Base-by-base conservation (phyloP, 1,284 basidiomycete genomes). In the Trametes versicolor region DNA sequence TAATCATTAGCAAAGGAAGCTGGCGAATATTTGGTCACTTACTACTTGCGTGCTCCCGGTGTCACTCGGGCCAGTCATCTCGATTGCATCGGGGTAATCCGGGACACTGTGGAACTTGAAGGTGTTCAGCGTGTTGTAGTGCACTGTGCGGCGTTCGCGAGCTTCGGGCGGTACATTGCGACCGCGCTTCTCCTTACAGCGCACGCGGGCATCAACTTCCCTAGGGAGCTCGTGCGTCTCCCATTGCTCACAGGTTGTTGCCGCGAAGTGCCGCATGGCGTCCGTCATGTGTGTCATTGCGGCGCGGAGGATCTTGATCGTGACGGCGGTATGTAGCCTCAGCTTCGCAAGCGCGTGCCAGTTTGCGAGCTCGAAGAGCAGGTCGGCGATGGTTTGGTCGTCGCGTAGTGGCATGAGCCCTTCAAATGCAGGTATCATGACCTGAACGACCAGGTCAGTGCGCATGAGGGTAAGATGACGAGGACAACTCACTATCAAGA, bases 261-360 rank as follows among this genome's bases (percentile, higher is more conserved):
- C 34, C 0, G 63, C 56, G 45, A 80, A 80, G 0, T 13, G 7
- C 0, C 71, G 70, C 0, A 74, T 34, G 0, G 49, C 37, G 1
- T 54, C n/a, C 0, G 75, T 75, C 12, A 76, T 68, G 8, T 13
- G 36, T 9, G 27, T 60, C 0, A 74, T 76, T 0, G 63, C 50
- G 0, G 15, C 19, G 0, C 71, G 61, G 8, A 78, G 67, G 12
- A 66, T 45, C 0, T 51, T 21, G 7, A 78, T 34, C 0, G 78
- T 75, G 0, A 51, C 48, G 0, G 73, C 71, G 0, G 75, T 75
- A 48, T 80, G 79, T 13, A 74, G 53, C 0, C 73, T 72, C 1
- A 79, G 67, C 51, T 79, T 79, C 0, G 77, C 76, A 3, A 74
- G 66, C 0, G 67, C 72, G 58, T 79, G 78, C 75, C 75, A 79